These are phyloP conservation scores for Claviceps sp. DNA, from an alignment of 2,329 filamentous ascomycete genomes.

Conservation along the genomic window DNA sequence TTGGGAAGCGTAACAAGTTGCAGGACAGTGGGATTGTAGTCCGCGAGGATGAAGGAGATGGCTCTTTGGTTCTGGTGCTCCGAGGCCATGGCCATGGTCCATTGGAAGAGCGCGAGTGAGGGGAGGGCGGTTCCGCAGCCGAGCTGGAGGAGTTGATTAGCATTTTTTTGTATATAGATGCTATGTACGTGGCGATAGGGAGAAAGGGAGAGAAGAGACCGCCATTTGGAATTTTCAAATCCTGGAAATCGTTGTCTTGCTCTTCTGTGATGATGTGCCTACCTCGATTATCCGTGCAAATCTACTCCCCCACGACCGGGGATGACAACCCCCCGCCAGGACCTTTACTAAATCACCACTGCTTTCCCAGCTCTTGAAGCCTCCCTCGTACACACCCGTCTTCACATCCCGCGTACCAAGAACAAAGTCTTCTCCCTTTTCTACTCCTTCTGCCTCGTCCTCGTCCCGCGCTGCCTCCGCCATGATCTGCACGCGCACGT, in stretches of 20 bases:
- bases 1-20: constrained; percentile 71
- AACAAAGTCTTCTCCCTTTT: constrained; percentile 10
- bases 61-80: constrained; percentile 19
- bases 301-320: constrained; percentile 17
- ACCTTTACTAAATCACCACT: constrained; percentile 66
- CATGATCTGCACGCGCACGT: constrained; percentile 71
- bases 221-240: too few relatives aligned
- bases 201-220: not conserved
- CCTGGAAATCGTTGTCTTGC: too few relatives aligned
- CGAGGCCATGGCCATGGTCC: constrained; percentile 27
- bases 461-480: constrained; percentile 43
- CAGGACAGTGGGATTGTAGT: constrained; percentile 70
- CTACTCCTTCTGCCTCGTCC: constrained; percentile 10
- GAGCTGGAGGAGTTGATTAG: constrained; percentile 29
- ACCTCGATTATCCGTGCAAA: constrained; percentile 41
- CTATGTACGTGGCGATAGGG: too few relatives aligned
- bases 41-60: constrained; percentile 54
- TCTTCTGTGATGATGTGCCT: constrained; percentile 12
- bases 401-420: constrained; percentile 61
- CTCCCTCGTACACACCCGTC: constrained; percentile 73
- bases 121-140: constrained; percentile 70
- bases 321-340: constrained; percentile 30
- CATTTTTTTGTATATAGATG: not conserved
- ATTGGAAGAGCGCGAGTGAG: constrained; percentile 57
- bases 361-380: constrained; percentile 85